Evolutionary conservation across 2,329 filamentous ascomycete genomes (phyloP), one percentile per base, ranked within the genome.

Genomic region (Fusarium metavorans): DNA sequence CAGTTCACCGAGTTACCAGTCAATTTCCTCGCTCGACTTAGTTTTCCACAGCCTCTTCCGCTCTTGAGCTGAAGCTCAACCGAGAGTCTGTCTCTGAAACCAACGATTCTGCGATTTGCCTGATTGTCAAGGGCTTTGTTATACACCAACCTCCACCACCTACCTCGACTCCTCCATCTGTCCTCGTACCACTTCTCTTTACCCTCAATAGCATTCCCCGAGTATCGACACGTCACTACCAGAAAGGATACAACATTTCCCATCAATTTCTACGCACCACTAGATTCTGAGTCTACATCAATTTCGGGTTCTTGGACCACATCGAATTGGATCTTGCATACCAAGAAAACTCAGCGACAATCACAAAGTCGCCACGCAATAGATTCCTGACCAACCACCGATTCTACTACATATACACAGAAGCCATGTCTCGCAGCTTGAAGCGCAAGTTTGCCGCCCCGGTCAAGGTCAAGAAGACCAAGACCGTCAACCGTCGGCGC

Each of bases 1-100:
- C 93, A 95, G 93, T 92, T 93, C 92, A 92, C 87, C 91, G 92
- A 95, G 88, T 89, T 90, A 78, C 83, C 88, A 85, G 85, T 83
- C 86, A 87, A 89, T 83, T 82, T 80, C 73, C 72, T 76, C 70
- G 70, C 76, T 91, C 89, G 91, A 93, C 91, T 88, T 89, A 92
- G 92, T 91, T 92, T 89, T 82, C 82, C 84, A 87, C 85, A 89
- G 89, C 85, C 86, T 87, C 85, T 85, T 83, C 83, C 84, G 84
- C 84, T 87, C 82, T 79, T 80, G 80, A 79, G 80, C 81, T 78
- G 67, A 78, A 72, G 79, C 82, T 82, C 77, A 75, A 74, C 63
- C 75, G 80, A 82, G 78, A 84, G 83, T 81, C 82, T 84, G 81
- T 81, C 79, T 81, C 78, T 82, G 80, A 84, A 80, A 78, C 76